phyloP scores from a whole-genome alignment of 345 rosid species.

The Aethionema arabicum region DNA sequence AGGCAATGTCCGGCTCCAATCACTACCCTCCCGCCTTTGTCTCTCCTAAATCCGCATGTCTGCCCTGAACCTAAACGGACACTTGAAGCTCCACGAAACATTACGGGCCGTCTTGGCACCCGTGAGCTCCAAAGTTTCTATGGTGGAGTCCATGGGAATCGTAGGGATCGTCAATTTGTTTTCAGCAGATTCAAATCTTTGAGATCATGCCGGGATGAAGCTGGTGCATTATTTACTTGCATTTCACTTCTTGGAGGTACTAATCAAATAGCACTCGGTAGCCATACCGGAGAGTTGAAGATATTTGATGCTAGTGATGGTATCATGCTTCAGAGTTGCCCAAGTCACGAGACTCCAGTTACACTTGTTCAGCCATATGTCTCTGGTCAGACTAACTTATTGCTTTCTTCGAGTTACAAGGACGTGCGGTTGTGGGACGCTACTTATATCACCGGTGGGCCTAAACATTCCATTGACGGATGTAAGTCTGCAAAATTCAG shows the following conservation, averaged over 20 bases:
- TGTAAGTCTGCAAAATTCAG: conserved; percentile 92
- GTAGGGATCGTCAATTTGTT: conserved; percentile 91
- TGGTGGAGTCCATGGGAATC: conserved; percentile 92
- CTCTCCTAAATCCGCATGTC: conserved; percentile 88
- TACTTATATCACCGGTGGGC: conserved; percentile 61
- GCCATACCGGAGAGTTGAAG: conserved; percentile 81
- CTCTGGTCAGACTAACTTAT: conserved; percentile 59
- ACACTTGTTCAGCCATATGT: conserved; percentile 66
- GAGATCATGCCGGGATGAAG: conserved; percentile 95
- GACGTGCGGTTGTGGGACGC: conserved; percentile 95
- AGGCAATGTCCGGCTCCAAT: conserved; percentile 99
- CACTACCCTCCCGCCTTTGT: conserved; percentile 95
- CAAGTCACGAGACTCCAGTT: conserved; percentile 77
- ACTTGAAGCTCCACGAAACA: conserved; percentile 86
- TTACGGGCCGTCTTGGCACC: conserved; percentile 80
- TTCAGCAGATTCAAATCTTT: conserved; percentile 93
- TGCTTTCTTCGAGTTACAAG: conserved; percentile 83
- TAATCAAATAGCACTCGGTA: conserved; percentile 84
- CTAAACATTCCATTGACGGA: conserved; percentile 70
- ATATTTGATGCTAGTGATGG: conserved; percentile 68
- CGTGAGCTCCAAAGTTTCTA: conserved; percentile 74
- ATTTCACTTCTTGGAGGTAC: conserved; percentile 73
- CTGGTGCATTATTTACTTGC: conserved; percentile 73
- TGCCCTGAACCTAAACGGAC: conserved; percentile 95
- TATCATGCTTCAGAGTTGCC: conserved; percentile 65